Conservation (phyloP, 2,329 filamentous ascomycete genomes). For the Atkinsonella hypoxylon region DNA sequence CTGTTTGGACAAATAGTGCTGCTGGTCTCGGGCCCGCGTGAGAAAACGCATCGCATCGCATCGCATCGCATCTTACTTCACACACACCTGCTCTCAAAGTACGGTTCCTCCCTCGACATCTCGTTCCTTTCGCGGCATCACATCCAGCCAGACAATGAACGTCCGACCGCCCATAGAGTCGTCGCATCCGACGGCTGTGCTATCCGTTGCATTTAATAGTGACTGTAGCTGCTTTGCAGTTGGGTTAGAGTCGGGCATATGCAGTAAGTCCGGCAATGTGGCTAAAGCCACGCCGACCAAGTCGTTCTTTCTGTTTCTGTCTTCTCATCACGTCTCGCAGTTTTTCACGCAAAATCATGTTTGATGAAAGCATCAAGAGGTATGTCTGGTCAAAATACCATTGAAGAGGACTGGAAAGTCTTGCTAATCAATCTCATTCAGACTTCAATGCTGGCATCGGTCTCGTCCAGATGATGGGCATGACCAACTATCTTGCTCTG, state of each 20-base stretch:
- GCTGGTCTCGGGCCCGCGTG: background rate
- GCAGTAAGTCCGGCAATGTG: conserved; percentile 42
- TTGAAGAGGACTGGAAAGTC: background rate
- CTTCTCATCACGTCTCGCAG: conserved; percentile 25
- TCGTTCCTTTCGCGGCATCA: background rate
- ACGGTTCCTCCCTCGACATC: background rate
- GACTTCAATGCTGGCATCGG: conserved; percentile 76
- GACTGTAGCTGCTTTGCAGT: conserved; percentile 79
- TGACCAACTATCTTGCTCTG: conserved; percentile 75
- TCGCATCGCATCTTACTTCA: background rate
- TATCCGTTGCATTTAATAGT: conserved; percentile 77
- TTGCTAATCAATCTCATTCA: conserved; percentile 16
- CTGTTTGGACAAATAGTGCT: background rate
- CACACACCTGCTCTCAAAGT: background rate
- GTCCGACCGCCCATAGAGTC: conserved; percentile 77
- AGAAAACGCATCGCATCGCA: background rate
- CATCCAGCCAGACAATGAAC: conserved; percentile 54
- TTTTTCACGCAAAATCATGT: conserved; percentile 63
- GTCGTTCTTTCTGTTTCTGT: background rate
- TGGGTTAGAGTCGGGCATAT: conserved; percentile 76
- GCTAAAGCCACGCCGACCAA: background rate
- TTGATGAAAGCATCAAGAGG: conserved; percentile 47
- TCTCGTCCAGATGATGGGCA: conserved; percentile 75
- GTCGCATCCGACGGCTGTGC: conserved; percentile 58
- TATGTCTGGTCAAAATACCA: conserved; percentile 11